Conservation (phyloP, 768 basidiomycete species). For the Mycena chlorophos region DNA sequence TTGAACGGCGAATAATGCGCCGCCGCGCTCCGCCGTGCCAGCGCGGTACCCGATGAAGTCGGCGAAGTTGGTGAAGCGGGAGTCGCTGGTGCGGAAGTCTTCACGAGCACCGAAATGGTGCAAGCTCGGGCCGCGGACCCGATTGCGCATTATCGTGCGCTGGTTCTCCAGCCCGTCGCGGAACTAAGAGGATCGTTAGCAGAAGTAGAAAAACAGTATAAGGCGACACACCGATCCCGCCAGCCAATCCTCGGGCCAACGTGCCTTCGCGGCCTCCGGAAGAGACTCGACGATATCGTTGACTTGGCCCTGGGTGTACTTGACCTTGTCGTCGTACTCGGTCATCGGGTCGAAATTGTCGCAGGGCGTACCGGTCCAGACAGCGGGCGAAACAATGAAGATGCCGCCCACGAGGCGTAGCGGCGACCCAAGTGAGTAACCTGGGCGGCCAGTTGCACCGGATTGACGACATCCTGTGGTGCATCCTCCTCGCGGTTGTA, state of each 20-base stretch:
- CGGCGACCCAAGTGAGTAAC: constrained; percentile 10
- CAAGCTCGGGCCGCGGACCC: constrained; percentile 11
- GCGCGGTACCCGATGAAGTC: constrained; percentile 9
- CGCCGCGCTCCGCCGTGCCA: not conserved
- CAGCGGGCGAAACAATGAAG: constrained; percentile 1
- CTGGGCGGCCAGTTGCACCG: not conserved
- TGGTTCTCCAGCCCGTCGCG: constrained; percentile 4
- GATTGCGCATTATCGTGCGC: not conserved
- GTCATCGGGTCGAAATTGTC: constrained; percentile 1
- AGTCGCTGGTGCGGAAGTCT: constrained; percentile 3
- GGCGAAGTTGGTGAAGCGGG: constrained; percentile 11
- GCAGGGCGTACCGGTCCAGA: not conserved
- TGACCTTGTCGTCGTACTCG: constrained; percentile 7
- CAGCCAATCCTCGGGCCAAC: constrained; percentile 4
- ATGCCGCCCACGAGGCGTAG: constrained; percentile 4
- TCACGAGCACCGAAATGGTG: constrained; percentile 5
- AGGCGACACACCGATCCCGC: not conserved
- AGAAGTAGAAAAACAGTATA: not conserved
- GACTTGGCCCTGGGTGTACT: constrained; percentile 8
- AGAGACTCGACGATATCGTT: not conserved
- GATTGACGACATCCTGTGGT: constrained; percentile 4
- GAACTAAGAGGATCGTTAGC: constrained; percentile 5
- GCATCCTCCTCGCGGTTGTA: constrained; percentile 4
- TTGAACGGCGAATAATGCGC: constrained; percentile 15
- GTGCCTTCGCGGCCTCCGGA: constrained; percentile 1